Percentiles rank a stretch among this genome's conserved stretches.
phyloP scores from a whole-genome alignment of 306 rosid species.

The Abrus precatorius region DNA sequence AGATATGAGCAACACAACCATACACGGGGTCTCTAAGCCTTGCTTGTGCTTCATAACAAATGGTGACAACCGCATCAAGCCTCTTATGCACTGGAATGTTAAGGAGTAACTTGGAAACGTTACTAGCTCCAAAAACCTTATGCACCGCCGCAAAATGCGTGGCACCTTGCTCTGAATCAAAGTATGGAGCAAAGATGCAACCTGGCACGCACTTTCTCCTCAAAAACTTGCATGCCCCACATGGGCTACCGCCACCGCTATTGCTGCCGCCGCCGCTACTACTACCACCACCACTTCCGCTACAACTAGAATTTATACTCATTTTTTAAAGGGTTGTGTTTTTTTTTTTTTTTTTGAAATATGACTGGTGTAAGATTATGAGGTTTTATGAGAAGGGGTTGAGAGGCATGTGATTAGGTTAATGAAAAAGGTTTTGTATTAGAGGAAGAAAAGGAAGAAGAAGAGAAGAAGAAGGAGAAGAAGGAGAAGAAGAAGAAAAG shows the following conservation, averaged over 20 bases:
- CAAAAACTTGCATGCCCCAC: conserved; percentile 94
- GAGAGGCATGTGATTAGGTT: conserved; percentile 6
- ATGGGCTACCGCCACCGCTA: conserved; percentile 67
- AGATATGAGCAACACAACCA: conserved; percentile 95
- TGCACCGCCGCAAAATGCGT: conserved; percentile 94
- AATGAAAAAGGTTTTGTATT: conserved; percentile 39
- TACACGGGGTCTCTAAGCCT: conserved; percentile 88
- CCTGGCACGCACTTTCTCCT: conserved; percentile 83
- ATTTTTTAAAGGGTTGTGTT: conserved; percentile 39
- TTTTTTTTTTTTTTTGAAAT: background rate
- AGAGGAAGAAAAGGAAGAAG: background rate
- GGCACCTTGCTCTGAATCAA: conserved; percentile 93
- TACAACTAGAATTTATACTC: conserved; percentile 68
- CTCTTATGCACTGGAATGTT: conserved; percentile 81
- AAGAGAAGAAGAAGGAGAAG: background rate
- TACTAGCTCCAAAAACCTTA: conserved; percentile 94
- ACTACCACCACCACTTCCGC: conserved; percentile 29
- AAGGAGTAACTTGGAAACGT: conserved; percentile 85
- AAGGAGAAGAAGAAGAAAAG: conserved; percentile 8
- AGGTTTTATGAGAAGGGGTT: background rate
- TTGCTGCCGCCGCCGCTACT: conserved; percentile 40
- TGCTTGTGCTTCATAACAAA: conserved; percentile 93
- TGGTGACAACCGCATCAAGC: conserved; percentile 86
- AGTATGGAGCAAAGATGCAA: conserved; percentile 92
- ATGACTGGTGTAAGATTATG: background rate